Evolutionary conservation across 805 yeast genomes (phyloP).

Genomic region (Yamadazyma endophytica): DNA sequence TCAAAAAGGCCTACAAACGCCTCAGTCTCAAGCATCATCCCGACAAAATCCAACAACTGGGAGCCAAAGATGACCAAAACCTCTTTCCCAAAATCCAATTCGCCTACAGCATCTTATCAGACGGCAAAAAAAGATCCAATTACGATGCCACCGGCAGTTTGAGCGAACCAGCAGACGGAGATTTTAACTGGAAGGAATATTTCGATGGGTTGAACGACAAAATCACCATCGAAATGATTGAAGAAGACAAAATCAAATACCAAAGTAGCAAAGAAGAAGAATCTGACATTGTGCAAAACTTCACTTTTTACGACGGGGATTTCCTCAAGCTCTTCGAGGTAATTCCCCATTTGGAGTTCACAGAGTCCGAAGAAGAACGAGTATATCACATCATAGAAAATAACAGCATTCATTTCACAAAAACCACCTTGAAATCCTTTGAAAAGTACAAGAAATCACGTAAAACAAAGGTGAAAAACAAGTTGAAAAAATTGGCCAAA

Average conservation of each 20-base stretch:
- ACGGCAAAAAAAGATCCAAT: slow-evolving; percentile 47
- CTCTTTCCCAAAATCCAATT: slow-evolving; percentile 68
- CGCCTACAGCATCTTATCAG: slow-evolving; percentile 66
- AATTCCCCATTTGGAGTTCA: slow-evolving; percentile 72
- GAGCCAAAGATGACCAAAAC: slow-evolving; percentile 3
- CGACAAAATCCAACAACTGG: slow-evolving; percentile 49
- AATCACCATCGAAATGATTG: slow-evolving; percentile 62
- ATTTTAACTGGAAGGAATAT: slow-evolving; percentile 56
- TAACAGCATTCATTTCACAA: slow-evolving; percentile 31
- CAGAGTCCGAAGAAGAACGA: slow-evolving; percentile 56
- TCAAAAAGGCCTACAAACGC: slow-evolving; percentile 66
- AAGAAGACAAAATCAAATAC: slow-evolving; percentile 61
- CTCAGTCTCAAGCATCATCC: slow-evolving; percentile 66
- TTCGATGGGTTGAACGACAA: slow-evolving; percentile 45
- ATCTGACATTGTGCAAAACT: slow-evolving; percentile 58
- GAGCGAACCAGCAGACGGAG: slow-evolving; percentile 28
- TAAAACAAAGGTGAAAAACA: slow-evolving; percentile 42
- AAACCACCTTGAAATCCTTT: slow-evolving; percentile 38
- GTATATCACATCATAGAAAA: slow-evolving; percentile 47
- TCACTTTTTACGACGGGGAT: slow-evolving; percentile 61
- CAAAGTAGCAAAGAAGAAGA: slow-evolving; percentile 58
- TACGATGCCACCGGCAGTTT: slow-evolving; percentile 72
- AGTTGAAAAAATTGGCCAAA: slow-evolving; percentile 48
- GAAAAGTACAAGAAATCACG: slow-evolving; percentile 48
- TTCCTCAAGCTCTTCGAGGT: slow-evolving; percentile 65